Evolutionary conservation across 306 rosid genomes (phyloP), one percentile per base, ranked within the genome.

Genomic region (Cucurbita argyrosperma): DNA sequence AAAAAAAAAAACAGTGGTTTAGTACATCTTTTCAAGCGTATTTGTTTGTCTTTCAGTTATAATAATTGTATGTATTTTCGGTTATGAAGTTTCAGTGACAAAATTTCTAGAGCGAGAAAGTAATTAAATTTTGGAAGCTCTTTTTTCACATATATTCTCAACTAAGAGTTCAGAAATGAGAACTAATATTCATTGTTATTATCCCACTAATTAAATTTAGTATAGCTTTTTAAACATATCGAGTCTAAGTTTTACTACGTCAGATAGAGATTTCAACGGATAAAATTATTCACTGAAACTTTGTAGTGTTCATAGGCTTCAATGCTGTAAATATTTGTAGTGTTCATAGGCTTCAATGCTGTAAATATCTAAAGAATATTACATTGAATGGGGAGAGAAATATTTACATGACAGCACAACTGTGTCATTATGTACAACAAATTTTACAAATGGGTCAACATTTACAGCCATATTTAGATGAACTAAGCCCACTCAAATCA

Each of bases 371-470:
- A 42, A 65, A 65, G 50, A 42, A 65, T 65, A 45, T 45, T 66
- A 66, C 72, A 66, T 66, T 45, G 54, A 66, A 21, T 12, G 37
- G 5, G 16, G 70, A 58, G 13, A 23, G 70, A 63, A 39, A 6
- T 37, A 45, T 21, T 6, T 50, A 11, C 72, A 66, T 11, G 18
- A 5, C 54, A 18, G 71, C 53, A 65, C 38, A 65, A 43, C n/a
- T 66, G 72, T 19, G 72, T 70, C 35, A 70, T 46, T 15, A 35
- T 70, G 47, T 30, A 51, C 74, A 49, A 26, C 46, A 9, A 70
- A 70, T 50, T 69, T 21, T 47, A 69, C 55, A 69, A 69, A 69
- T 69, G 58, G 35, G 74, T 50, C 74, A 50, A 23, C 43, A 46
- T 46, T 16, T 9, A 63, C 30, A 39, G 21, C 46, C 8, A n/a